Conservation (phyloP, 768 basidiomycete genomes). For the Auricularia sp. region DNA sequence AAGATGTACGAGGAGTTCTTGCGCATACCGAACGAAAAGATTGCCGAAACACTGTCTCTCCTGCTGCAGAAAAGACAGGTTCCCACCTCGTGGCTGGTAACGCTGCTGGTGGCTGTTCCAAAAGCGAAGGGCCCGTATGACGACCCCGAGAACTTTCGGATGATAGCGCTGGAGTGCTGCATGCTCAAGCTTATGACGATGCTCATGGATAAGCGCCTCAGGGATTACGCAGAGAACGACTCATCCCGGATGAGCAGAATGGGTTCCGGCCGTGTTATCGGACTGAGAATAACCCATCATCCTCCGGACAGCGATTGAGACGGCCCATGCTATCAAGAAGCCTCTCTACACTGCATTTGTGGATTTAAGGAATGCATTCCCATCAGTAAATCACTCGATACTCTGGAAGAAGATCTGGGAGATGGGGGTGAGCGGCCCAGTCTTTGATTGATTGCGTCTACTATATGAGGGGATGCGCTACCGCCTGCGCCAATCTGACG, state of each 20-base stretch:
- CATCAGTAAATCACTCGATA: no score
- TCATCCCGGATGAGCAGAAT: no score
- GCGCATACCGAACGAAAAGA: background rate
- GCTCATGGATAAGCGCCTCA: constrained; percentile 15
- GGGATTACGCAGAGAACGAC: constrained; percentile 9
- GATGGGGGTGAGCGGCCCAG: constrained; percentile 9
- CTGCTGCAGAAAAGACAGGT: no score
- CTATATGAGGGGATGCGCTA: constrained; percentile 7
- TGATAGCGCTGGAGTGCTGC: constrained; percentile 23
- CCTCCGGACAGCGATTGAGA: no score
- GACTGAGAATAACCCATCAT: no score
- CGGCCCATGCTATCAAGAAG: no score
- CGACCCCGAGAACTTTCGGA: constrained; percentile 17
- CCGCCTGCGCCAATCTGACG: background rate
- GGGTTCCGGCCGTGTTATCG: no score
- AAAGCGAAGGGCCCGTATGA: background rate
- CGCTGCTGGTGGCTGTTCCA: background rate
- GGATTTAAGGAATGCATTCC: no score
- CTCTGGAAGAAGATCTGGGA: no score
- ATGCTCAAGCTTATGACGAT: constrained; percentile 18
- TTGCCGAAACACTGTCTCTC: no score
- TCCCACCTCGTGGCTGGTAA: background rate
- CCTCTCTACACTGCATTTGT: no score
- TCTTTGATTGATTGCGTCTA: constrained; percentile 11
- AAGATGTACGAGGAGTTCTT: background rate